Conservation (phyloP, 2,329 filamentous ascomycete species). For the Nemania bipapillata region DNA sequence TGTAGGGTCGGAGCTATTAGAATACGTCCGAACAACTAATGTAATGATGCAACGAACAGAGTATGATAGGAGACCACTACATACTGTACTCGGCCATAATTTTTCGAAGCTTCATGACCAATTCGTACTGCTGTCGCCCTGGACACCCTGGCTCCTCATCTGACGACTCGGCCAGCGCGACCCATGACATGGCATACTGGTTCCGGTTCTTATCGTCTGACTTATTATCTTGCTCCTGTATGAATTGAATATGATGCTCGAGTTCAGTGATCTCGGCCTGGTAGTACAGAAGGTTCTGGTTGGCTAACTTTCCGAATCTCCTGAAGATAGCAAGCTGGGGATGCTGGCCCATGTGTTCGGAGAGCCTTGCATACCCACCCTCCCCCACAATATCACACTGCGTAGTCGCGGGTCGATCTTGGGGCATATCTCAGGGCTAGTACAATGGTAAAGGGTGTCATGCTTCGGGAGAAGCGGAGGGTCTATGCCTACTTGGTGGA, state of each 20-base stretch:
- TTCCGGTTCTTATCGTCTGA: slow-evolving; percentile 1
- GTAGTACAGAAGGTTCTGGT: slow-evolving; percentile 27
- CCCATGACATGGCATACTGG: slow-evolving; percentile 9
- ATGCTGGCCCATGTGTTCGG: slow-evolving; percentile 28
- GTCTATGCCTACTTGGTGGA: no score
- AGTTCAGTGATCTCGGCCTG: slow-evolving; percentile 32
- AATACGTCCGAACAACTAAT: no score
- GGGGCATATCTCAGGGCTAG: no score
- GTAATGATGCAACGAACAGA: no score
- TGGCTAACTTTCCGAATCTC: slow-evolving; percentile 27
- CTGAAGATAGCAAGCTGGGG: slow-evolving; percentile 32
- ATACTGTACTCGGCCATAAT: slow-evolving; percentile 35
- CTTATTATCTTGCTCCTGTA: slow-evolving; percentile 8
- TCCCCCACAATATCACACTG: no score
- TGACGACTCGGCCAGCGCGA: slow-evolving; percentile 9
- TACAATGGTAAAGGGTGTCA: no score
- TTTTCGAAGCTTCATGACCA: slow-evolving; percentile 34
- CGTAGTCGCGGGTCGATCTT: no score
- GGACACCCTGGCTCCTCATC: not conserved
- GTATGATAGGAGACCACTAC: no score
- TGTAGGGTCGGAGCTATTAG: no score
- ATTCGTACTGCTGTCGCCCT: slow-evolving; percentile 26
- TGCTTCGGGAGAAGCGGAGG: no score
- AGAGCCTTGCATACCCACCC: slow-evolving; percentile 30
- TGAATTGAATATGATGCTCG: slow-evolving; percentile 14